These are phyloP conservation scores for Leccinum cinnamomeum DNA, from an alignment of 1,284 basidiomycete genomes.

Conservation along the genomic window DNA sequence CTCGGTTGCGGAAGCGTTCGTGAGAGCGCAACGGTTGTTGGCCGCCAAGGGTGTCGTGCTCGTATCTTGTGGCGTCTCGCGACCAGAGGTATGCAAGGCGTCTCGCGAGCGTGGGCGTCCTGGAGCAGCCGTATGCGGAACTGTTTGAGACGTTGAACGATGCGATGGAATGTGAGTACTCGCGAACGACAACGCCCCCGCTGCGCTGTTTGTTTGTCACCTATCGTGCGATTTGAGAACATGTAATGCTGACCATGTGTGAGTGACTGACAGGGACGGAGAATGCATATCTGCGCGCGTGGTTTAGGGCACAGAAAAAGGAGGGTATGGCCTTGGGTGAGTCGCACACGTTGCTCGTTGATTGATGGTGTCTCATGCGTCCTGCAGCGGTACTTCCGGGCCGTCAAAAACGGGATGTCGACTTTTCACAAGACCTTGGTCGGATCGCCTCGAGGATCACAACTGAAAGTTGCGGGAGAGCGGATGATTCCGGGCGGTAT, in stretches of 20 bases:
- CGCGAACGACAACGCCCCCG: constrained; percentile 5
- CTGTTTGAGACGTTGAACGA: constrained; percentile 85
- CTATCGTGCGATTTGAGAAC: not conserved
- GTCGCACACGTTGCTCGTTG: constrained; percentile 14
- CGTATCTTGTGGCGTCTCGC: constrained; percentile 83
- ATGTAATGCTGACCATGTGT: constrained; percentile 14
- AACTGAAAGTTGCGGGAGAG: constrained; percentile 78
- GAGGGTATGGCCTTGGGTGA: constrained; percentile 42
- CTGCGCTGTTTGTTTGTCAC: constrained; percentile 2
- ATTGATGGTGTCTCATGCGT: not conserved
- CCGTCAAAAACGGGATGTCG: constrained; percentile 48
- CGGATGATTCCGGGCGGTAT: constrained; percentile 62
- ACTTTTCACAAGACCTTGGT: constrained; percentile 54
- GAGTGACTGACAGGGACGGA: constrained; percentile 68
- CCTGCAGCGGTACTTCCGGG: constrained; percentile 54
- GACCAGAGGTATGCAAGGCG: constrained; percentile 68
- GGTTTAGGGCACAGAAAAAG: constrained; percentile 65
- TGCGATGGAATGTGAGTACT: constrained; percentile 82
- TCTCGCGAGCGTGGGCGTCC: constrained; percentile 71
- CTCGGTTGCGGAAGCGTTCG: constrained; percentile 93
- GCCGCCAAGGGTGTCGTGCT: constrained; percentile 76
- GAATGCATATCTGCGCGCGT: constrained; percentile 79
- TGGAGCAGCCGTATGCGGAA: constrained; percentile 78
- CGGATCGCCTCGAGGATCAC: constrained; percentile 73
- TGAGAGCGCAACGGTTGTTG: constrained; percentile 85